Evolutionary conservation across 2,329 filamentous ascomycete genomes (phyloP), one percentile per base, ranked within the genome.

Genomic region (Fusarium armeniacum): DNA sequence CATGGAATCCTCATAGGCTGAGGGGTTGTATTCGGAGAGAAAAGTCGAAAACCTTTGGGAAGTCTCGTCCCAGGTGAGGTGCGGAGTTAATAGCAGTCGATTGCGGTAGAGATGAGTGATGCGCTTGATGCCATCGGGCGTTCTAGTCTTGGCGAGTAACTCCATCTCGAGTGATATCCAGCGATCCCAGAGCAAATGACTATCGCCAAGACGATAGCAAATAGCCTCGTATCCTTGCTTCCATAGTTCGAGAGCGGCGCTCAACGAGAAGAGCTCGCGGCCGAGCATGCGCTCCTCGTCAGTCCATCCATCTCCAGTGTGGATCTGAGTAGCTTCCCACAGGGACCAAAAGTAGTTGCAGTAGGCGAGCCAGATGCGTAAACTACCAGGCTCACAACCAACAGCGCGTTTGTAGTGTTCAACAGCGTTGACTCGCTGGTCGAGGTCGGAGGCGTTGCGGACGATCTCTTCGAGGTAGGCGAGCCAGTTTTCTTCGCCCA

Each of bases 271-370:
- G 41, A 93, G 81, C 68, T 94, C 90, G 72, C 87, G 87, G 52
- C 90, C 92, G 62, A 92, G 82, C 52, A 86, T 80, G 73, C 88
- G 88, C 71, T 94, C 92, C 30, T 94, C 91, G 30, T 89, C 85
- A 9, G 89, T 81, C 86, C 88, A 89, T 43, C 82, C 83, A 58
- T 71, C 56, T 22, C 84, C 81, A 57, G 86, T 84, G 56, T 84
- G 77, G 43, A 79, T 85, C 77, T 90, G 87, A 73, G 87, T 89
- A 70, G 88, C 87, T 53, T 85, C 84, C 78, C 92, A 90, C 13
- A 94, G 87, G 22, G 87, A 86, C 84, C 90, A 90, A 67, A 94
- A 89, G 80, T 91, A 95, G 73, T 94, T 89, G 78, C 90, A 93
- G 76, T 94, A 95, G 30, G 89, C 86, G 63, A 90, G 85, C 93